Conservation (phyloP, 345 rosid species). For the Salix exigua region DNA sequence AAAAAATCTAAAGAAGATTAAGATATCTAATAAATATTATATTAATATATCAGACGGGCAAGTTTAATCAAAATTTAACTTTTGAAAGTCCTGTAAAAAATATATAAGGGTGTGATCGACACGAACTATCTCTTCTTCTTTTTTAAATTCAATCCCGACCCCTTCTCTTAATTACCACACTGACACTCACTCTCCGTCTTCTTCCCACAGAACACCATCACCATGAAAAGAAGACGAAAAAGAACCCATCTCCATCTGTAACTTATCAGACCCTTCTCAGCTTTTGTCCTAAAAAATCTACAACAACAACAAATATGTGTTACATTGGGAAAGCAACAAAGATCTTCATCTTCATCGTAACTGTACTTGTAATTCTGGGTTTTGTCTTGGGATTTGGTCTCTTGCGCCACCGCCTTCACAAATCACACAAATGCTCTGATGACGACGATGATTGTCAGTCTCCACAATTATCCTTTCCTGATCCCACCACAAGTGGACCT, state of each 20-base stretch:
- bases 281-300: not conserved
- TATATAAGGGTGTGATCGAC: too few relatives aligned
- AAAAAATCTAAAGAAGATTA: too few relatives aligned
- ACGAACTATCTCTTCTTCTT: too few relatives aligned
- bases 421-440: constrained; percentile 53
- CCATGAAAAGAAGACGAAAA: constrained; percentile 29
- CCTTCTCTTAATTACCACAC: too few relatives aligned
- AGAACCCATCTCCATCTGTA: not conserved
- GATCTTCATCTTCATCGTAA: constrained; percentile 92
- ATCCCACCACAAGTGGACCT: constrained; percentile 10
- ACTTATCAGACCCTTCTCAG: not conserved
- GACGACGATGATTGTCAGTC: constrained; percentile 43
- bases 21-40: too few relatives aligned
- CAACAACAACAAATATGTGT: constrained; percentile 38
- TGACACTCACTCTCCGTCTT: not conserved
- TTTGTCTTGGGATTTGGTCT: constrained; percentile 66
- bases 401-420: constrained; percentile 43
- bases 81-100: too few relatives aligned
- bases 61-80: too few relatives aligned
- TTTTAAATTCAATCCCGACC: too few relatives aligned
- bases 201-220: constrained; percentile 16
- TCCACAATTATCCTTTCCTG: not conserved
- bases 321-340: constrained; percentile 97
- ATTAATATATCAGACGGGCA: too few relatives aligned
- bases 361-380: constrained; percentile 59